Conservation (phyloP, 768 basidiomycete genomes). For the Tulasnella sp. region DNA sequence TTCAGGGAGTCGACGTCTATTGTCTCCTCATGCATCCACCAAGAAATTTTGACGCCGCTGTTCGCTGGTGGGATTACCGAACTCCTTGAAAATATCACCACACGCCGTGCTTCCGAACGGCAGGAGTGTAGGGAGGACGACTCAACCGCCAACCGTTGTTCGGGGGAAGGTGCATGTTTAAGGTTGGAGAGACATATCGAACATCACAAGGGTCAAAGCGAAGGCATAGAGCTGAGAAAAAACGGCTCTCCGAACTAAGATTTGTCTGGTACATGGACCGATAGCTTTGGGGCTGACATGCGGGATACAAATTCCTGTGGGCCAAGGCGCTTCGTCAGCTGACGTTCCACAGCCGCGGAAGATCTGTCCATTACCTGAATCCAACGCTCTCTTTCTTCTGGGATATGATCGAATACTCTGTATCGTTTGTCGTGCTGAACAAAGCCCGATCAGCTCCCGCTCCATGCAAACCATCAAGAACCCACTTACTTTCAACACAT, state of each 20-base stretch:
- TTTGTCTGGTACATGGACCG: slow-evolving; percentile 55
- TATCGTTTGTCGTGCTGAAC: slow-evolving; percentile 84
- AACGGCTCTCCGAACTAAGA: background rate
- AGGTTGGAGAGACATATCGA: too few relatives aligned
- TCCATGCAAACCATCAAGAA: background rate
- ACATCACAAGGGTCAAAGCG: too few relatives aligned
- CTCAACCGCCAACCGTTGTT: too few relatives aligned
- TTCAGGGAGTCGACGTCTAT: too few relatives aligned
- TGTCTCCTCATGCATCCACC: too few relatives aligned
- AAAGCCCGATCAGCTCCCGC: slow-evolving; percentile 25
- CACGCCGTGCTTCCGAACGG: too few relatives aligned
- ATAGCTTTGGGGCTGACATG: slow-evolving; percentile 69
- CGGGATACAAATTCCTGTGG: slow-evolving; percentile 62
- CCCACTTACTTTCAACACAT: slow-evolving; percentile 73
- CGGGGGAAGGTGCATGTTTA: too few relatives aligned
- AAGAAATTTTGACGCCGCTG: too few relatives aligned
- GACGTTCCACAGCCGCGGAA: background rate
- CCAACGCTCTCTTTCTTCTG: slow-evolving; percentile 83
- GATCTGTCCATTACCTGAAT: slow-evolving; percentile 56
- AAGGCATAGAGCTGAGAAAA: too few relatives aligned
- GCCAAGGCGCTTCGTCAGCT: slow-evolving; percentile 26
- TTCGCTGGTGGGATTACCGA: too few relatives aligned
- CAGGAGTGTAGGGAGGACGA: too few relatives aligned
- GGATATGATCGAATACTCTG: slow-evolving; percentile 77
- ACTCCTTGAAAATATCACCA: too few relatives aligned